Conservation (phyloP, 1,139 yeast species). For the Nakaseomyces kungkrabaensis region DNA sequence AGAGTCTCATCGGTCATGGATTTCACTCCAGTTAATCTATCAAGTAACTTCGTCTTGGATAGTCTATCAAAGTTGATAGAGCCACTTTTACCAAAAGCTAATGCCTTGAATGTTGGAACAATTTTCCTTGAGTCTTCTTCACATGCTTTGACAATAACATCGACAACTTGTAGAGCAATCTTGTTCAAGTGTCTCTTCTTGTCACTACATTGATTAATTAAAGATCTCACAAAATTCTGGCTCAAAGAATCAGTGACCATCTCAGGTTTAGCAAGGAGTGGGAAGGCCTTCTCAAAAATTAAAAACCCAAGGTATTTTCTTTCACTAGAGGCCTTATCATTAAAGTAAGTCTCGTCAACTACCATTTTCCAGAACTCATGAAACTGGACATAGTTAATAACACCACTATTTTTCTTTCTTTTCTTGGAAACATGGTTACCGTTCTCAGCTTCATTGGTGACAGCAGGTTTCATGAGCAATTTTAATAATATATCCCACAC, state of each 20-base stretch:
- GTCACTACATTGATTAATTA: constrained; percentile 70
- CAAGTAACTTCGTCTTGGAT: constrained; percentile 64
- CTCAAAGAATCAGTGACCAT: constrained; percentile 43
- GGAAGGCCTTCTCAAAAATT: constrained; percentile 46
- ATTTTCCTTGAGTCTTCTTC: constrained; percentile 34
- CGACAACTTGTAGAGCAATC: constrained; percentile 47
- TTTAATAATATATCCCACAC: constrained; percentile 66
- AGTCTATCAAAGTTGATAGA: constrained; percentile 68
- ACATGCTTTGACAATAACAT: constrained; percentile 33
- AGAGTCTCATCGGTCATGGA: constrained; percentile 19
- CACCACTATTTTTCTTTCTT: constrained; percentile 31
- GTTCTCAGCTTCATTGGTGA: constrained; percentile 13
- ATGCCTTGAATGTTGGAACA: constrained; percentile 38
- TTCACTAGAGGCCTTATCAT: constrained; percentile 71
- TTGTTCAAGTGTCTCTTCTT: constrained; percentile 57
- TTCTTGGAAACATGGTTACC: constrained; percentile 30
- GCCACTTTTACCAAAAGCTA: constrained; percentile 44
- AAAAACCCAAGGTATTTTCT: constrained; percentile 84
- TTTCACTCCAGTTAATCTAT: constrained; percentile 35
- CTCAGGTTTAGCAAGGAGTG: constrained; percentile 21
- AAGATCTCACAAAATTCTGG: constrained; percentile 60
- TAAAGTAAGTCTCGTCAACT: constrained; percentile 72
- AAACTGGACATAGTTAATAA: constrained; percentile 34
- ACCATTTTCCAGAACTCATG: constrained; percentile 73
- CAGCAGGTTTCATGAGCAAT: constrained; percentile 26